These are phyloP conservation scores for Casuarina cunninghamiana DNA, from an alignment of 306 rosid genomes.

Conservation along the genomic window DNA sequence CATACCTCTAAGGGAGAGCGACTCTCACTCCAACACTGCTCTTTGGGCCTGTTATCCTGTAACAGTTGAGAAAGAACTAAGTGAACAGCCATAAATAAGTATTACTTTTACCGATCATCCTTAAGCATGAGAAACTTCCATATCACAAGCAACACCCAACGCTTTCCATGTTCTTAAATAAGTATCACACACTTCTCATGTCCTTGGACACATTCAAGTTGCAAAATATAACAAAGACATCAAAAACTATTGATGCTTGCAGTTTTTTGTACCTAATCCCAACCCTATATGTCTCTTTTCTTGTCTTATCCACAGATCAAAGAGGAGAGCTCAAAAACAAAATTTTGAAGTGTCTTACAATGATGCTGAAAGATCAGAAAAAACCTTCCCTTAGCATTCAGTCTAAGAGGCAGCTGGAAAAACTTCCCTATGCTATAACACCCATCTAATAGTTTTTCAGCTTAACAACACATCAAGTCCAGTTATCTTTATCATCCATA, in stretches of 20 bases:
- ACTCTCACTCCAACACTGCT: slow-evolving; percentile 54
- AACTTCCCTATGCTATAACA: background rate
- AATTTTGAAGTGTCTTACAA: background rate
- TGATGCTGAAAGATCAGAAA: background rate
- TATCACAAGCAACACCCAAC: background rate
- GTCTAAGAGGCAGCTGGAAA: background rate
- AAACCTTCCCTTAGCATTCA: background rate
- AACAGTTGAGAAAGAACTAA: slow-evolving; percentile 21
- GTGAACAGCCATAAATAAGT: slow-evolving; percentile 8
- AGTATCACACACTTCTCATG: background rate
- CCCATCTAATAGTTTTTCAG: background rate
- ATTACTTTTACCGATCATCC: background rate
- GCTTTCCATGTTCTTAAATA: background rate
- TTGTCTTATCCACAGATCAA: background rate
- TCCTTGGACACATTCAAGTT: background rate
- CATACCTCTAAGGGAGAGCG: slow-evolving; percentile 60
- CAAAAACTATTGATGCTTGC: background rate
- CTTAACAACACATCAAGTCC: background rate
- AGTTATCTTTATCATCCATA: background rate
- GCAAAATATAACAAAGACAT: slow-evolving; percentile 2
- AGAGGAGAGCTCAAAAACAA: background rate
- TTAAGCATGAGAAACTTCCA: background rate
- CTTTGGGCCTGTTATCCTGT: slow-evolving; percentile 67
- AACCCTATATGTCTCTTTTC: too few relatives aligned
- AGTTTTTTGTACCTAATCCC: too few relatives aligned